A percentile compares a stretch with the other conserved stretches of the same genome.
Conservation (phyloP, 192 early-diverging fungal species). For the Coemansia sp. region DNA sequence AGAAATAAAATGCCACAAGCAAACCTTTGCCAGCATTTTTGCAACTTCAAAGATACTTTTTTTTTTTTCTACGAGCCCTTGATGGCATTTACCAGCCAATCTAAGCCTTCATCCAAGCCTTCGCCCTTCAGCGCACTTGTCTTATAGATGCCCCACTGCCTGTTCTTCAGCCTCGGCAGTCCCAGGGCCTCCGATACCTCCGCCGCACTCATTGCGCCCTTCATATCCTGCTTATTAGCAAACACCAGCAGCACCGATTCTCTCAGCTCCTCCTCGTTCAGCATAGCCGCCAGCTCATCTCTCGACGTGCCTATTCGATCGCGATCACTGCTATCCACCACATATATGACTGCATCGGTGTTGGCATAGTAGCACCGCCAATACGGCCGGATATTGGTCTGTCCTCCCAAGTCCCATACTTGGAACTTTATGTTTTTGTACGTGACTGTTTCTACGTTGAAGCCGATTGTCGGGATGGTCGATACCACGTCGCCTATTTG, state of each 20-base stretch:
- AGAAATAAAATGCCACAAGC: too few relatives aligned
- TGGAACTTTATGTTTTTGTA: slow-evolving; percentile 99
- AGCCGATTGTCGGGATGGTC: slow-evolving; percentile 90
- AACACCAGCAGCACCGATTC: slow-evolving; percentile 88
- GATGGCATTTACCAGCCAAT: slow-evolving; percentile 69
- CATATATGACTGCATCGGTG: slow-evolving; percentile 98
- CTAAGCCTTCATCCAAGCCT: slow-evolving; percentile 86
- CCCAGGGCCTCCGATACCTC: slow-evolving; percentile 86
- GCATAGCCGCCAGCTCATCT: slow-evolving; percentile 90
- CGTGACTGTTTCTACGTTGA: slow-evolving; percentile 88
- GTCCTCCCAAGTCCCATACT: slow-evolving; percentile 95
- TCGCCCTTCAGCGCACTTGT: slow-evolving; percentile 94
- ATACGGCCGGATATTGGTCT: slow-evolving; percentile 87
- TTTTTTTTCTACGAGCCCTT: too few relatives aligned
- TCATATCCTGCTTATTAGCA: slow-evolving; percentile 99
- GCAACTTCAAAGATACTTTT: too few relatives aligned
- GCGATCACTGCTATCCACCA: slow-evolving; percentile 90
- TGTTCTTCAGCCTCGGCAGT: slow-evolving; percentile 76
- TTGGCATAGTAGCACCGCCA: slow-evolving; percentile 99
- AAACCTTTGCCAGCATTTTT: too few relatives aligned
- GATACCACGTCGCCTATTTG: slow-evolving; percentile 97
- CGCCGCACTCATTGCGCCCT: slow-evolving; percentile 83
- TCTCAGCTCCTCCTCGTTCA: slow-evolving; percentile 91
- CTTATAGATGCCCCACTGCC: slow-evolving; percentile 93
- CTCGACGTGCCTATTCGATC: slow-evolving; percentile 84